Conservation (phyloP, 2,329 filamentous ascomycete species). For the Rhexocercosporidium sp. region DNA sequence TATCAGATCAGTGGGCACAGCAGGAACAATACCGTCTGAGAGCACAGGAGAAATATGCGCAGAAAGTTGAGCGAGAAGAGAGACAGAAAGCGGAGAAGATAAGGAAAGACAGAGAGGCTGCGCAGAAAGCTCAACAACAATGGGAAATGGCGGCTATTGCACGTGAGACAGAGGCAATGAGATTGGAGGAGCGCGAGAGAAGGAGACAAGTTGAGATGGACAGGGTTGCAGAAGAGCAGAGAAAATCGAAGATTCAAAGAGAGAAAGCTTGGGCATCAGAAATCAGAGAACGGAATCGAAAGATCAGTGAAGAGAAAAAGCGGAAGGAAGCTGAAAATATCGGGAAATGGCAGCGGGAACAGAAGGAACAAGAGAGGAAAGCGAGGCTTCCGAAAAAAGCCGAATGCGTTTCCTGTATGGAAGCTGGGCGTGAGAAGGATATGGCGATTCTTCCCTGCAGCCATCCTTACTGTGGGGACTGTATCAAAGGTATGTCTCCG, state of each 20-base stretch:
- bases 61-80: conserved; percentile 11
- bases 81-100: conserved; percentile 7
- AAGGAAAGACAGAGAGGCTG: conserved; percentile 17
- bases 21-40: conserved; percentile 14
- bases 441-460: conserved; percentile 29
- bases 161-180: conserved; percentile 16
- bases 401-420: conserved; percentile 34
- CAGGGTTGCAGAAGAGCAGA: conserved; percentile 4
- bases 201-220: conserved; percentile 11
- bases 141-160: conserved; percentile 18
- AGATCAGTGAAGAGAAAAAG: conserved; percentile 10
- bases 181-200: conserved; percentile 12
- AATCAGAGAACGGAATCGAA: conserved; percentile 3
- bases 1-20: conserved; percentile 18
- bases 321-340: conserved; percentile 8
- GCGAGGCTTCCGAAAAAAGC: conserved; percentile 7
- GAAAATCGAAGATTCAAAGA: conserved; percentile 11
- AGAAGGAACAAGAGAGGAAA: conserved; percentile 15
- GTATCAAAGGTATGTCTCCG: conserved; percentile 25
- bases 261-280: conserved; percentile 6
- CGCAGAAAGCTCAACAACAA: conserved; percentile 9
- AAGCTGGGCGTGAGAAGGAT: conserved; percentile 19
- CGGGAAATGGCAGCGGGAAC: background rate
- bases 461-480: conserved; percentile 31
- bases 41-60: conserved; percentile 17